Evolutionary conservation across 306 rosid species (phyloP).

Genomic region (Hippophae rhamnoides): DNA sequence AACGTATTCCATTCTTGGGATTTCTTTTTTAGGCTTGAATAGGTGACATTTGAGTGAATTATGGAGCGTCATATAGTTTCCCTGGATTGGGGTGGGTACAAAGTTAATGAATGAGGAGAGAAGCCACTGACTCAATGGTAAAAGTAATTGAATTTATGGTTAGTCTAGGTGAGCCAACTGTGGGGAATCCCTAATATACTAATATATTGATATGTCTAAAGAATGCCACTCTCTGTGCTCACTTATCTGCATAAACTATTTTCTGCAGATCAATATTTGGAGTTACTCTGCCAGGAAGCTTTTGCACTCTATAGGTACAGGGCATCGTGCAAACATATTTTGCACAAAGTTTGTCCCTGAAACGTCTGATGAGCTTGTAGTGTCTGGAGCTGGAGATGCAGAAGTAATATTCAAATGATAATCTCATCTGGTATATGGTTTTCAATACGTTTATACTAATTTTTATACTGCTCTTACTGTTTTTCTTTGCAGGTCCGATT

Average conservation of each 20-base stretch:
- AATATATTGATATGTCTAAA: not conserved
- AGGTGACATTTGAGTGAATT: not conserved
- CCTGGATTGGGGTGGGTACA: not conserved
- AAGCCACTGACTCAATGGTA: not conserved
- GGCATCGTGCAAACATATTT: conserved; percentile 88
- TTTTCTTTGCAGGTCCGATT: conserved; percentile 66
- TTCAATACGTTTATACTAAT: too few species aligned
- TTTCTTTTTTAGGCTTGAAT: too few species aligned
- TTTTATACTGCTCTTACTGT: conserved; percentile 9
- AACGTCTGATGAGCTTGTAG: conserved; percentile 92
- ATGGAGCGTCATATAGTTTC: not conserved
- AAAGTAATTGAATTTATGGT: not conserved
- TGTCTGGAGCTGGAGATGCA: conserved; percentile 95
- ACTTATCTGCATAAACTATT: not conserved
- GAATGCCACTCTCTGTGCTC: not conserved
- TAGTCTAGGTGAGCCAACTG: not conserved
- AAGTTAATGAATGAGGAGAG: not conserved
- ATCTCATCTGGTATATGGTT: too few species aligned
- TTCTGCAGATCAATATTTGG: conserved; percentile 87
- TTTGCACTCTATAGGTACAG: conserved; percentile 80
- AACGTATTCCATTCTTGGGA: too few species aligned
- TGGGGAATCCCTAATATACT: not conserved
- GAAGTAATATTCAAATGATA: conserved; percentile 46
- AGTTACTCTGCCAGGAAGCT: conserved; percentile 54
- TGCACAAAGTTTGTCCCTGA: conserved; percentile 94